Evolutionary conservation across 2,329 filamentous ascomycete genomes (phyloP), one percentile per base, ranked within the genome.

Genomic region (Colletotrichum paranaense): DNA sequence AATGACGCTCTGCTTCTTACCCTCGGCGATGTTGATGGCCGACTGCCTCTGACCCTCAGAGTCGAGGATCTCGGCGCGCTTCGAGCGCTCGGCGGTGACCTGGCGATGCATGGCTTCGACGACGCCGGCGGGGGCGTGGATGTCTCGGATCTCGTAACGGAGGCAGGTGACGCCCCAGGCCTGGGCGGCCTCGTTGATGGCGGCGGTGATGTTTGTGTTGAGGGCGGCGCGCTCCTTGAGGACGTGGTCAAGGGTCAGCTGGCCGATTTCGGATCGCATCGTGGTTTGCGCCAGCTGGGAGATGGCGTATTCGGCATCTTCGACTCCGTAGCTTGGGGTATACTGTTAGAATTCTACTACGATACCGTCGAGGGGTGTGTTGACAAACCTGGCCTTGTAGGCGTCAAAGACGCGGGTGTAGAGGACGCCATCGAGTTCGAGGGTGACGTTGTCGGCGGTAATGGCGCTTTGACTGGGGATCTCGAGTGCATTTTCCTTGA

Each of bases 41-140:
- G 93, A 96, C 86, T 99, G 97, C 75, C 97, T 90, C 85, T 99
- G 97, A 84, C 97, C 97, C 81, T 99, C 97, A 0, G 95, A 98
- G 72, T 99, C 97, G 60, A 99, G 88, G 79, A 99, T 99, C 86
- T 99, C 97, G 69, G 97, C 97, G 76, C 97, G 93, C 89, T 99
- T 99, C 80, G 94, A 97, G 55, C 97, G 93, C 86, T 99, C 97
- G 22, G 97, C 97, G 0, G 97, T 98, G 63, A 99, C 97, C 83
- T 98, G 96, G 76, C 97, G 91, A 86, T 99, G 97, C 97, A 99
- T 99, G 79, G 97, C 97, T 79, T 95, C 94, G 74, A 98, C 96
- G 14, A 99, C 97, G 62, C 93, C 93, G 38, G 92, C 94, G 1
- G 97, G 97, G 0, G 97, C 97, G 84, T 99, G 97, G 79, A 99